Base-by-base conservation (phyloP, 352 stramenopile genomes). In the Globisporangium camurandrum region DNA sequence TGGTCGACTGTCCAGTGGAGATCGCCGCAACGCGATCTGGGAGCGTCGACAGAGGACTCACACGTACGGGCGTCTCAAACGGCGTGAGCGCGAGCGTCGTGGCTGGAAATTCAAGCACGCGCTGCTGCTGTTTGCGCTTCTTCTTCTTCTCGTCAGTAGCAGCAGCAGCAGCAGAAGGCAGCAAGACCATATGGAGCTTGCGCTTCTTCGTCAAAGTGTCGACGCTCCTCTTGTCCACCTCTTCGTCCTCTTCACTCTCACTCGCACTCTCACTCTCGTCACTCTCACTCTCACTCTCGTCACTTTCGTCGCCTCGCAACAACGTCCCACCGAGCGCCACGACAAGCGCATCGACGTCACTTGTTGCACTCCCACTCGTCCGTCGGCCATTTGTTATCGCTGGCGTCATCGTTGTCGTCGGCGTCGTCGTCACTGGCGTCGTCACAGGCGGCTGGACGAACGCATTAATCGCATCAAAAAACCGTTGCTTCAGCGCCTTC, bases 21-120 rank as follows among this genome's bases (percentile, higher is more conserved):
- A 86, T 64, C 1, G 76, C 80, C 31, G 75, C 73, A n/a, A 87
- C 73, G 46, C 65, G 66, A 23, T 86, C 80, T 4, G 80, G 75
- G 0, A 91, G 54, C 34, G 76, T 68, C 26, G 77, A 89, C 36
- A 91, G 50, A 19, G 80, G 80, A 64, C 80, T 91, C 22, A 91
- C 60, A 17, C 88, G 59, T 23, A 89, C 53, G 9, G 71, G 73
- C 20, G 62, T 67, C 2, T 88, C 77, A 59, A 75, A 87, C 46
- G 80, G 80, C 12, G 72, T 72, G 42, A 77, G 75, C 22, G 72
- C 75, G 28, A 88, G 64, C 28, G 66, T 84, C 31, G 66, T 74
- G 12, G 76, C 76, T 11, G 76, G 80, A 42, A 84, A 91, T 31
- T 84, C 76, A 47, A 91, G 81, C 20, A 91, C 44, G 23, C 64